Percentiles rank a stretch among this genome's conserved stretches.
Conservation (phyloP, 2,329 filamentous ascomycete genomes). For the Ascochyta lentis region DNA sequence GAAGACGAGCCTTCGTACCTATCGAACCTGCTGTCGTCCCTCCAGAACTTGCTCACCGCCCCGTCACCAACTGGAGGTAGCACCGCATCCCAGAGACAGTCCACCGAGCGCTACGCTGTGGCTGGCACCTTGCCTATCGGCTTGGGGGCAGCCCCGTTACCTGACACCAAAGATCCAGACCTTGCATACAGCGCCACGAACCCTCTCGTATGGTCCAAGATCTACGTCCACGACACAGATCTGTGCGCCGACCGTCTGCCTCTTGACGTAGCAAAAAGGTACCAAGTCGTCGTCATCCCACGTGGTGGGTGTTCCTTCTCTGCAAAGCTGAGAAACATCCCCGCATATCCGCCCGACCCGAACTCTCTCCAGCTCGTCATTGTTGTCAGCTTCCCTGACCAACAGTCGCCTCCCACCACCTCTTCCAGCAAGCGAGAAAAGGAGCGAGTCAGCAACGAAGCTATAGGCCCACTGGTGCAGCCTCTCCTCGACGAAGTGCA, state of each 20-base stretch:
- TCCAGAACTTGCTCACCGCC: conserved; percentile 45
- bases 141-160: conserved; percentile 72
- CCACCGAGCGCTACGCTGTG: conserved; percentile 40
- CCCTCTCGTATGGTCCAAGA: conserved; percentile 70
- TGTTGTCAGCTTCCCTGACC: conserved; percentile 65
- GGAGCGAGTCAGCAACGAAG: not conserved
- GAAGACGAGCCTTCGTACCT: conserved; percentile 41
- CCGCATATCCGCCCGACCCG: conserved; percentile 69
- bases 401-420: not conserved
- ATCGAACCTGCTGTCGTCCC: conserved; percentile 42
- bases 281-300: conserved; percentile 82
- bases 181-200: conserved; percentile 36
- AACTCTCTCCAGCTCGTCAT: conserved; percentile 79
- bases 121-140: conserved; percentile 63
- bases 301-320: conserved; percentile 86
- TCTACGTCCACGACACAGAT: conserved; percentile 72
- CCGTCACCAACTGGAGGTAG: conserved; percentile 25
- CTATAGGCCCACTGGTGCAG: conserved; percentile 53
- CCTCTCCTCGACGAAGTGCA: conserved; percentile 81
- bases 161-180: conserved; percentile 59
- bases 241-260: conserved; percentile 68
- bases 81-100: conserved; percentile 12
- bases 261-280: conserved; percentile 56
- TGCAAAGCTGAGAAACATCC: conserved; percentile 84
- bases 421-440: not conserved